phyloP scores from a whole-genome alignment of 768 basidiomycete genomes.

The Russula lepida region DNA sequence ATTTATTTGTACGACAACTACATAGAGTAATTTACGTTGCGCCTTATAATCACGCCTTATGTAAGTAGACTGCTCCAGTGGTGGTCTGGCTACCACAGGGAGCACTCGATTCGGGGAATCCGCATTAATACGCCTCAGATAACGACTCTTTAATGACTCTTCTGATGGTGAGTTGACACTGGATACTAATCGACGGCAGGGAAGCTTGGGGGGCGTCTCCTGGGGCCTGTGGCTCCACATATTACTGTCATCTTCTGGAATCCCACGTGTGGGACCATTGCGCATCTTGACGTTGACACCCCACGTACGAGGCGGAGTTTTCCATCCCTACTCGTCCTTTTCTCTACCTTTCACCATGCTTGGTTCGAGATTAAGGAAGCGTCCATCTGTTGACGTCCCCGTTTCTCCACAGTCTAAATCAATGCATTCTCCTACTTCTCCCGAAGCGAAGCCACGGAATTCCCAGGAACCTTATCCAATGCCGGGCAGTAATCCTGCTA shows the following conservation, averaged over 20 bases:
- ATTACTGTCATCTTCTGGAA: not conserved
- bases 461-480: constrained; percentile 56
- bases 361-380: constrained; percentile 14
- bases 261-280: constrained; percentile 3
- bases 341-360: constrained; percentile 7
- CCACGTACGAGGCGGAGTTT: not conserved
- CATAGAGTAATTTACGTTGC: not conserved
- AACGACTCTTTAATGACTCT: not conserved
- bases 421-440: constrained; percentile 44
- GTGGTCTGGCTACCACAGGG: not conserved
- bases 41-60: not conserved
- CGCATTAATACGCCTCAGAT: not conserved
- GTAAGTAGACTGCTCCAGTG: not conserved
- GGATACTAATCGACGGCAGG: not conserved
- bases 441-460: constrained; percentile 35
- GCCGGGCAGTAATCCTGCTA: constrained; percentile 73
- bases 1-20: not conserved
- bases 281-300: not conserved
- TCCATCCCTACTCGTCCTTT: not conserved
- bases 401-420: constrained; percentile 34
- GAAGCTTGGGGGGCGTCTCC: too few species aligned
- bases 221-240: not conserved
- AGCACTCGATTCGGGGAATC: not conserved
- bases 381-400: constrained; percentile 15
- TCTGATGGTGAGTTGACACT: not conserved